These are phyloP conservation scores for Aspergillus sp. DNA, from an alignment of 2,329 filamentous ascomycete species.

Conservation along the genomic window DNA sequence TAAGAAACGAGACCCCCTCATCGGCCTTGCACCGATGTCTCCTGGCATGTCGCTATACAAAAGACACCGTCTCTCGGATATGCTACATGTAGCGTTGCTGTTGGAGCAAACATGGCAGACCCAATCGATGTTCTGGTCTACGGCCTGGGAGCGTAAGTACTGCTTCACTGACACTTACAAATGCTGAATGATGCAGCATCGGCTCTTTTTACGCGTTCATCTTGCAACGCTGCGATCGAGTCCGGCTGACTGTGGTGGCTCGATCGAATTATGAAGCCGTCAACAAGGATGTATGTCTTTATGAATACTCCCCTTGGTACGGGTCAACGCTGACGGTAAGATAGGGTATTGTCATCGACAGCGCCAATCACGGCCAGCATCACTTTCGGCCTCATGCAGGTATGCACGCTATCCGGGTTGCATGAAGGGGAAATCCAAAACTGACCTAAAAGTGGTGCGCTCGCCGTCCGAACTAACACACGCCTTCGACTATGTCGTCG, in stretches of 20 bases:
- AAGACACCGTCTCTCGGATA: neutral
- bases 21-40: neutral
- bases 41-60: neutral
- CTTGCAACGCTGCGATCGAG: conserved; percentile 34
- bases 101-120: conserved; percentile 15
- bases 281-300: conserved; percentile 25
- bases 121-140: conserved; percentile 42
- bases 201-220: conserved; percentile 53
- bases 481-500: conserved; percentile 31
- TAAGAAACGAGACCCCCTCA: neutral
- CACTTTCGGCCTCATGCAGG: conserved; percentile 27
- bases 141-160: conserved; percentile 47
- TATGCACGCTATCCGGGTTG: conserved; percentile 7
- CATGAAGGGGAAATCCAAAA: neutral
- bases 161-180: neutral
- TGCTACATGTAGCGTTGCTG: too few relatives aligned
- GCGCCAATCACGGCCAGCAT: conserved; percentile 35
- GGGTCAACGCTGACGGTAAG: neutral
- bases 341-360: conserved; percentile 37
- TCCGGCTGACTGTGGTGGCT: conserved; percentile 37
- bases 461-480: conserved; percentile 26
- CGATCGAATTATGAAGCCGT: conserved; percentile 41
- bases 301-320: neutral
- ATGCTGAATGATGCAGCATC: conserved; percentile 33
- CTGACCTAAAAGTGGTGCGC: conserved; percentile 26